A percentile compares a stretch with the other conserved stretches of the same genome.
Conservation (phyloP, 1,139 yeast genomes). For the Scheffersomyces lignicola region DNA sequence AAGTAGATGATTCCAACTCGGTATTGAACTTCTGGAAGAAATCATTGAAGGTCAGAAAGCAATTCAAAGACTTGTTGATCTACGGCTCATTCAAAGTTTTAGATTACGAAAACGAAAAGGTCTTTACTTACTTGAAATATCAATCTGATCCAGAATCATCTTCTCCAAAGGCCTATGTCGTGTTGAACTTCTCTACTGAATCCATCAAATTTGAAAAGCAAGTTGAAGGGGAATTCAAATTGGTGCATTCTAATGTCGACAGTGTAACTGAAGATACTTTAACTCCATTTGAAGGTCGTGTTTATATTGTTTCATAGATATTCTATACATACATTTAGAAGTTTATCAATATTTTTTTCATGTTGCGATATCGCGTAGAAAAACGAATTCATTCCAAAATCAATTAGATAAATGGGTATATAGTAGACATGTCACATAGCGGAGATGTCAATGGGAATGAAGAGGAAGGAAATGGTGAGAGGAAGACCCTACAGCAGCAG, state of each 20-base stretch:
- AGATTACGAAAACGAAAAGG: slow-evolving; percentile 37
- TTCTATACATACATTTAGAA: slow-evolving; percentile 5
- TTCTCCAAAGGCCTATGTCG: slow-evolving; percentile 35
- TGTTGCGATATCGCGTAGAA: too few relatives aligned
- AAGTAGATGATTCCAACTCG: slow-evolving; percentile 47
- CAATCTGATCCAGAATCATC: slow-evolving; percentile 6
- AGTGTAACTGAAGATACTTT: slow-evolving; percentile 22
- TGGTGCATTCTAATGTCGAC: slow-evolving; percentile 28
- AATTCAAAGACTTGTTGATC: slow-evolving; percentile 41
- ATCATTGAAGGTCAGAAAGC: slow-evolving; percentile 45
- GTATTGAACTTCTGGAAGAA: slow-evolving; percentile 47
- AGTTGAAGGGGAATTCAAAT: slow-evolving; percentile 29
- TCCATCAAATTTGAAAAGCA: slow-evolving; percentile 27
- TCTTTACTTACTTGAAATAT: slow-evolving; percentile 42
- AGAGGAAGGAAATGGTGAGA: slow-evolving; percentile 14
- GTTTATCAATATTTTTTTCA: too few relatives aligned
- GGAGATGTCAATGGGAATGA: slow-evolving; percentile 1
- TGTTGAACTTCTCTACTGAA: slow-evolving; percentile 45
- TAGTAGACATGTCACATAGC: not conserved
- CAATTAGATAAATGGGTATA: too few relatives aligned
- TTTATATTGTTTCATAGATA: slow-evolving; percentile 25
- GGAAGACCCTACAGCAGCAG: slow-evolving; percentile 40
- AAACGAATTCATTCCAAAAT: too few relatives aligned
- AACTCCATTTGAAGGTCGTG: slow-evolving; percentile 41
- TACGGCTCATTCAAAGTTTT: slow-evolving; percentile 49